phyloP scores from a whole-genome alignment of 1,139 yeast species.

The Yamadazyma dendronema region DNA sequence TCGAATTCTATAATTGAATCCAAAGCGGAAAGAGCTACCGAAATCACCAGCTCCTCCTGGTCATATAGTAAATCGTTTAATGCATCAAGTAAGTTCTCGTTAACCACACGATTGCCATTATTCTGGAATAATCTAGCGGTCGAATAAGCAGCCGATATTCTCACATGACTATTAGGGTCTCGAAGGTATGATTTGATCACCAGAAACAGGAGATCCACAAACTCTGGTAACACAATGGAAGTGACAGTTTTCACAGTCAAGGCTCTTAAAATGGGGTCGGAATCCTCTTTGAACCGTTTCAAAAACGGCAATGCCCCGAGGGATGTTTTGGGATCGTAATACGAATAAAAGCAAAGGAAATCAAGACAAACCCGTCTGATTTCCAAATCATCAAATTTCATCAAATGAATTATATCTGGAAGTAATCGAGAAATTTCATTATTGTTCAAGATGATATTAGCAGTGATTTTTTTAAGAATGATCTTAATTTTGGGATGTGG shows the following conservation, averaged over 20 bases:
- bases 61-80: slow-evolving; percentile 61
- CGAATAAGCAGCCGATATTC: slow-evolving; percentile 69
- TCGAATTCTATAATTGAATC: slow-evolving; percentile 62
- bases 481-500: slow-evolving; percentile 50
- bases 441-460: slow-evolving; percentile 82
- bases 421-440: slow-evolving; percentile 67
- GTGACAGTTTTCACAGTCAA: slow-evolving; percentile 67
- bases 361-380: slow-evolving; percentile 66
- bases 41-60: slow-evolving; percentile 60
- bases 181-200: slow-evolving; percentile 33
- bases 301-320: slow-evolving; percentile 57
- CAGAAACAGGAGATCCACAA: slow-evolving; percentile 32
- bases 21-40: slow-evolving; percentile 72
- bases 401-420: slow-evolving; percentile 63
- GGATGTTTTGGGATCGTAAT: slow-evolving; percentile 53
- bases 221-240: slow-evolving; percentile 55
- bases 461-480: slow-evolving; percentile 72
- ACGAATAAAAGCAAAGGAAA: slow-evolving; percentile 60
- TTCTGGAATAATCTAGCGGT: slow-evolving; percentile 67
- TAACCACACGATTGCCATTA: slow-evolving; percentile 47
- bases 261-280: slow-evolving; percentile 32
- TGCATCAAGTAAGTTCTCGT: slow-evolving; percentile 47
- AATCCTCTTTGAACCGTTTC: slow-evolving; percentile 46
- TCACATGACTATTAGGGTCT: slow-evolving; percentile 59
- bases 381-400: slow-evolving; percentile 67